Percentiles rank a stretch among this genome's conserved stretches.
Conservation (phyloP, 2,329 filamentous ascomycete species). For the Neofusicoccum parvum region DNA sequence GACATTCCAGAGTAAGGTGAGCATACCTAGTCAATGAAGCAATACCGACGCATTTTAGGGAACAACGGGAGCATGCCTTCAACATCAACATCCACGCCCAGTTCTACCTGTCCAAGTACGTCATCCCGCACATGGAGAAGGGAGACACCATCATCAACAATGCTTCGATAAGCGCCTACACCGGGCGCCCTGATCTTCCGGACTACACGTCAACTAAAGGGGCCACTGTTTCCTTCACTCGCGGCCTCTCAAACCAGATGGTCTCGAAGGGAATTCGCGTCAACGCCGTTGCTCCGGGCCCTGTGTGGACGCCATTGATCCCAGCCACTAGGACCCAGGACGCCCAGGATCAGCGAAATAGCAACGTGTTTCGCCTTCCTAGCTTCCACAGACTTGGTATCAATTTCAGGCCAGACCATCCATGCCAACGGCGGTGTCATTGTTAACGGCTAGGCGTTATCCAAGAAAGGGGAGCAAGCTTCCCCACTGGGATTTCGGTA, state of each 20-base stretch:
- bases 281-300: slow-evolving; percentile 76
- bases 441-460: slow-evolving; percentile 33
- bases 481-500: neutral
- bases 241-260: slow-evolving; percentile 75
- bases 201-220: slow-evolving; percentile 83
- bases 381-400: slow-evolving; percentile 72
- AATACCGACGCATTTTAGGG: slow-evolving; percentile 46
- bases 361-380: slow-evolving; percentile 82
- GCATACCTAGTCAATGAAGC: neutral
- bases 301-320: slow-evolving; percentile 49
- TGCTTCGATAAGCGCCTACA: slow-evolving; percentile 80
- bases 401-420: slow-evolving; percentile 72
- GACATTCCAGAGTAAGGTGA: slow-evolving; percentile 66
- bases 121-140: slow-evolving; percentile 71
- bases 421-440: slow-evolving; percentile 56
- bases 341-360: slow-evolving; percentile 75
- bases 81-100: slow-evolving; percentile 76
- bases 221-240: slow-evolving; percentile 77
- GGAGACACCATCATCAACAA: slow-evolving; percentile 84
- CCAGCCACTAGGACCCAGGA: slow-evolving; percentile 71
- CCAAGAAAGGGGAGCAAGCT: too few species aligned
- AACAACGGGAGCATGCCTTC: slow-evolving; percentile 80
- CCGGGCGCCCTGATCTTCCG: slow-evolving; percentile 76
- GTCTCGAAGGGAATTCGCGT: slow-evolving; percentile 72
- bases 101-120: slow-evolving; percentile 79